Conservation (phyloP, 208 protist genomes). For the Trypanosoma theileri region DNA sequence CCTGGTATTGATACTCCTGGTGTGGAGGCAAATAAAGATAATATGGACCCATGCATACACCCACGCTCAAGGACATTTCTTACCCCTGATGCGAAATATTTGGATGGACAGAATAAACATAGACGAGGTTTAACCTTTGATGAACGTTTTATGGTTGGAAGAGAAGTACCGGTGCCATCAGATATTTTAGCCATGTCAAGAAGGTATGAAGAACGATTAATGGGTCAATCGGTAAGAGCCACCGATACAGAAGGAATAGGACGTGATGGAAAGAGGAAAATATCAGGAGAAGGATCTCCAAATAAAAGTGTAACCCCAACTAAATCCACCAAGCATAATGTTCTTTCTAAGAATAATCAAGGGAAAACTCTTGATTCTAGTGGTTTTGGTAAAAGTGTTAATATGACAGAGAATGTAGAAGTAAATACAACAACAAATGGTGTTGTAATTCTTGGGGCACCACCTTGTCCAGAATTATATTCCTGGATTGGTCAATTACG, state of each 20-base stretch:
- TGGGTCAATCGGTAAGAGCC: background rate
- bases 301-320: too few relatives aligned
- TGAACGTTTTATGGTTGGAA: conserved; percentile 39
- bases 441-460: conserved; percentile 50
- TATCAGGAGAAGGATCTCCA: too few relatives aligned
- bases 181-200: conserved; percentile 37
- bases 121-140: conserved; percentile 42
- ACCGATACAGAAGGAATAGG: background rate
- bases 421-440: conserved; percentile 18
- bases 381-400: conserved; percentile 1
- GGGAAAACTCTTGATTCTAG: background rate
- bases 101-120: conserved; percentile 2
- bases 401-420: background rate
- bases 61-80: background rate
- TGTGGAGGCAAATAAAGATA: background rate
- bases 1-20: background rate
- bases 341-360: too few relatives aligned
- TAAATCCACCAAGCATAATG: too few relatives aligned
- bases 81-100: background rate
- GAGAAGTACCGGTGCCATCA: conserved; percentile 33
- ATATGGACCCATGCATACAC: background rate
- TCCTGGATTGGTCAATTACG: conserved; percentile 73
- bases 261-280: too few relatives aligned
- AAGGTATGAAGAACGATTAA: conserved; percentile 36
- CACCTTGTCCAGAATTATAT: conserved; percentile 60